These are phyloP conservation scores for Papiliotrema flavescens DNA, from an alignment of 1,284 basidiomycete species.

Conservation along the genomic window DNA sequence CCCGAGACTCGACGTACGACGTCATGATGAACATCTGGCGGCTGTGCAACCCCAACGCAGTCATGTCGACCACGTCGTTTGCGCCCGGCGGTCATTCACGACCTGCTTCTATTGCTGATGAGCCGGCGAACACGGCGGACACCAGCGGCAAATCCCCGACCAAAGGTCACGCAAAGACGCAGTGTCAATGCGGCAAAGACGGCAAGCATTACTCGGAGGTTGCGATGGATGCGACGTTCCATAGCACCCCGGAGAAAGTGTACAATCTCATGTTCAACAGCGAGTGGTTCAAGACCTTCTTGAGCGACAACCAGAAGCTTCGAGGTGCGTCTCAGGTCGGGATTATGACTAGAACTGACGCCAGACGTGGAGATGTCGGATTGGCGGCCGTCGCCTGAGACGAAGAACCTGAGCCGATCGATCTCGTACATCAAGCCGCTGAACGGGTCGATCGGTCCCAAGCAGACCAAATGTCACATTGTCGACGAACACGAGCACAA, in stretches of 20 bases:
- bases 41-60: conserved; percentile 74
- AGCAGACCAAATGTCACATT: conserved; percentile 91
- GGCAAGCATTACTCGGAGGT: conserved; percentile 70
- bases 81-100: conserved; percentile 22
- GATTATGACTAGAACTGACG: not conserved
- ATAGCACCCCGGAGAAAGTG: conserved; percentile 88
- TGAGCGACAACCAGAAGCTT: conserved; percentile 84
- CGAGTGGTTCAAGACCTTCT: conserved; percentile 92
- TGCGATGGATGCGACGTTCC: conserved; percentile 73
- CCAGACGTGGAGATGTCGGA: conserved; percentile 87
- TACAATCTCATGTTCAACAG: conserved; percentile 95
- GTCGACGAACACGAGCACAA: conserved; percentile 75
- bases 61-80: conserved; percentile 33
- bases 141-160: not conserved
- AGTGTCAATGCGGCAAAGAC: conserved; percentile 69
- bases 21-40: conserved; percentile 96
- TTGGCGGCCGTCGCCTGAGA: conserved; percentile 70
- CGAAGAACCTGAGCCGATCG: conserved; percentile 70
- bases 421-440: conserved; percentile 97
- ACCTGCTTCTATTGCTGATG: conserved; percentile 25
- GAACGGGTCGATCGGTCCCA: conserved; percentile 82
- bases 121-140: conserved; percentile 7
- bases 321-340: conserved; percentile 57
- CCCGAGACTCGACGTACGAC: conserved; percentile 92
- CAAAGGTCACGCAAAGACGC: conserved; percentile 54